Evolutionary conservation across 495 filamentous ascomycete species (phyloP).

Genomic region (Aspergillus steynii): DNA sequence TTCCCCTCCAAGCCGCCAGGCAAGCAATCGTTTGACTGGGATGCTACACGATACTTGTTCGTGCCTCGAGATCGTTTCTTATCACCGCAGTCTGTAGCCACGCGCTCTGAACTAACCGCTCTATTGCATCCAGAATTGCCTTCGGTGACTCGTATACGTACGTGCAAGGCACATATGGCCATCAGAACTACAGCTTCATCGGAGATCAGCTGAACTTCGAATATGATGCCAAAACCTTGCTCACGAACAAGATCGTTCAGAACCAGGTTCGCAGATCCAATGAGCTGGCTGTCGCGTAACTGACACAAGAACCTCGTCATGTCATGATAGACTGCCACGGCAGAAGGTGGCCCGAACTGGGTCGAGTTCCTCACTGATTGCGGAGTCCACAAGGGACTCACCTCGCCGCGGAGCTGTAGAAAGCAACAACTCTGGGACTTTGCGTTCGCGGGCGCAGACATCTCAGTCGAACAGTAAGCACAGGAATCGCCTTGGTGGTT

Average conservation of each 20-base stretch:
- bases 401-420: slow-evolving; percentile 37
- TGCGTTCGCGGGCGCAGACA: slow-evolving; percentile 55
- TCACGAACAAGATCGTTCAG: slow-evolving; percentile 50
- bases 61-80: slow-evolving; percentile 13
- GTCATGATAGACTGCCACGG: slow-evolving; percentile 31
- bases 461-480: slow-evolving; percentile 40
- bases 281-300: neutral
- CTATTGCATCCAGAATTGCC: slow-evolving; percentile 32
- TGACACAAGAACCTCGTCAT: neutral
- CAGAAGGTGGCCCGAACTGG: slow-evolving; percentile 53
- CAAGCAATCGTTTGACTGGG: slow-evolving; percentile 30
- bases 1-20: slow-evolving; percentile 3
- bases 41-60: slow-evolving; percentile 31
- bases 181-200: slow-evolving; percentile 51
- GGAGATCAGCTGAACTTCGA: slow-evolving; percentile 41
- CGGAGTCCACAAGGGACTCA: slow-evolving; percentile 35
- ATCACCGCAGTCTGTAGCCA: neutral
- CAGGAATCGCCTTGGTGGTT: neutral
- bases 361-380: slow-evolving; percentile 51
- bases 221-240: slow-evolving; percentile 39
- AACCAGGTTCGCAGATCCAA: slow-evolving; percentile 37
- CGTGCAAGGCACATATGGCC: slow-evolving; percentile 50
- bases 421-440: slow-evolving; percentile 57
- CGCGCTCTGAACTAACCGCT: neutral
- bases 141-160: slow-evolving; percentile 60